These are phyloP conservation scores for Ogataea corticis DNA, from an alignment of 805 yeast species.

Conservation along the genomic window DNA sequence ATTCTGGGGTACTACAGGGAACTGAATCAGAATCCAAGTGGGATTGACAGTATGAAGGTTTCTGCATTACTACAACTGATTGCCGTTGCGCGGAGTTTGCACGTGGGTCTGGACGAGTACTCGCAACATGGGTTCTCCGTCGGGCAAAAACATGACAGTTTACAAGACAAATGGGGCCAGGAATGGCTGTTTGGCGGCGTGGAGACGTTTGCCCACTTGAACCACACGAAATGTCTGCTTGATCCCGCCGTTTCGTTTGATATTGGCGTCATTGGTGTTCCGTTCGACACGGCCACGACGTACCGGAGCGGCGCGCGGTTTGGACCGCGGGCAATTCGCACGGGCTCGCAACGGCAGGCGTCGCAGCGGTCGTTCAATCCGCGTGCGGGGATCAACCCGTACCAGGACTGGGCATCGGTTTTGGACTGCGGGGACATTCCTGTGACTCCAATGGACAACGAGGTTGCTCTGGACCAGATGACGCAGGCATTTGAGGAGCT, in stretches of 20 bases:
- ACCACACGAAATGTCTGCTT: constrained; percentile 56
- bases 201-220: constrained; percentile 74
- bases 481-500: constrained; percentile 56
- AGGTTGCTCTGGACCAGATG: constrained; percentile 55
- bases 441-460: constrained; percentile 59
- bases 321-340: constrained; percentile 73
- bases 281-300: constrained; percentile 80
- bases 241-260: constrained; percentile 53
- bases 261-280: constrained; percentile 74
- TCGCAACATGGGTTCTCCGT: neutral
- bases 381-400: constrained; percentile 53
- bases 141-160: constrained; percentile 36
- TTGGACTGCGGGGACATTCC: constrained; percentile 62
- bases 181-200: constrained; percentile 73
- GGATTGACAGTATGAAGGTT: neutral
- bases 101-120: neutral
- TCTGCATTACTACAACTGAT: neutral
- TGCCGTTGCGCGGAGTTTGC: neutral
- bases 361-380: constrained; percentile 68
- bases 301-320: constrained; percentile 82
- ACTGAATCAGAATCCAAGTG: no score
- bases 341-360: constrained; percentile 71
- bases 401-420: constrained; percentile 47
- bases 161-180: constrained; percentile 69
- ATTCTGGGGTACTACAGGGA: no score